Conservation (phyloP, 208 protist species). For the Trypanosoma congolense region DNA sequence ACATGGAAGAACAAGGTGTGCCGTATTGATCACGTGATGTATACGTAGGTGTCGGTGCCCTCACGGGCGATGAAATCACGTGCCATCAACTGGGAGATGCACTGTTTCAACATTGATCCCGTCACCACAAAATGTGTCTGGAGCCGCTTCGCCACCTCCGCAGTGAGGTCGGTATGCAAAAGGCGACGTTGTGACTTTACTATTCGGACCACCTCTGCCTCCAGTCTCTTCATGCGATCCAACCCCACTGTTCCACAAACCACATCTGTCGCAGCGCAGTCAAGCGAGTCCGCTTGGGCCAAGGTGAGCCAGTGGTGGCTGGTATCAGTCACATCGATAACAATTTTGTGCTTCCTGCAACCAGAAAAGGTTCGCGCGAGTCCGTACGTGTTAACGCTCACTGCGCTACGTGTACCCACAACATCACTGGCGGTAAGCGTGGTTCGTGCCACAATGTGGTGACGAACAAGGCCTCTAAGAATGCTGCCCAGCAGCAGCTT, state of each 20-base stretch:
- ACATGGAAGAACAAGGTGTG: no score
- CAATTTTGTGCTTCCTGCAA: slow-evolving; percentile 31
- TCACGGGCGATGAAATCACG: slow-evolving; percentile 51
- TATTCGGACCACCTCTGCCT: slow-evolving; percentile 48
- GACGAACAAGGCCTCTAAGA: slow-evolving; percentile 43
- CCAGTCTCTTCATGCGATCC: slow-evolving; percentile 36
- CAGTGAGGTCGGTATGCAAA: slow-evolving; percentile 36
- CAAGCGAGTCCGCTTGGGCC: slow-evolving; percentile 12
- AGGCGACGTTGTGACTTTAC: slow-evolving; percentile 43
- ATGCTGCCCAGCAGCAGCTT: slow-evolving; percentile 46
- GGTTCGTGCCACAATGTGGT: slow-evolving; percentile 44
- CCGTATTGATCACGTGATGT: slow-evolving; percentile 37
- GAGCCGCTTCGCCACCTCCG: slow-evolving; percentile 22
- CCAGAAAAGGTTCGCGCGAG: slow-evolving; percentile 25
- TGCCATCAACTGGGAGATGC: slow-evolving; percentile 46
- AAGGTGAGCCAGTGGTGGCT: slow-evolving; percentile 32
- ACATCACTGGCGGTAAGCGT: slow-evolving; percentile 3
- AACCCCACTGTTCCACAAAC: slow-evolving; percentile 14
- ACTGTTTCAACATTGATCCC: slow-evolving; percentile 39
- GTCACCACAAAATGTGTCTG: slow-evolving; percentile 28
- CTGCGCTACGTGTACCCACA: background rate
- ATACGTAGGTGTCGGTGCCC: slow-evolving; percentile 35
- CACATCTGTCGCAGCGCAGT: background rate
- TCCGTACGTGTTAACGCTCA: slow-evolving; percentile 33
- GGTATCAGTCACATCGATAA: slow-evolving; percentile 35